Evolutionary conservation across 257 asterid species (phyloP), one percentile per base, ranked within the genome.

Genomic region (Cinchona pubescens): DNA sequence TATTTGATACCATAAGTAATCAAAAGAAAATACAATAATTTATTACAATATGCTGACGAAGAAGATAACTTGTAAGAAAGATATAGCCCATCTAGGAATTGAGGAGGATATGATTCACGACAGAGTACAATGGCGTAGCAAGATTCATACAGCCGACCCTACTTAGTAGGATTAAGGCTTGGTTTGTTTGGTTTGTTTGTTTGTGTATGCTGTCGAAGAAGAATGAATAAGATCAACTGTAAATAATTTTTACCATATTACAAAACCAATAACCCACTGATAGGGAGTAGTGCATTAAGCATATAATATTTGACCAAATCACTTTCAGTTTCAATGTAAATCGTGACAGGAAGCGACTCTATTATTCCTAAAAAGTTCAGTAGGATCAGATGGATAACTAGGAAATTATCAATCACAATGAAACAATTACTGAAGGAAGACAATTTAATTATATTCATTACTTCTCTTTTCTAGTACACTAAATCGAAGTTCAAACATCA

Each of bases 1-100:
- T 78, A 69, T 63, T 55, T 53, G 10, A 59, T 65, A 43, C 42
- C n/a, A 40, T 70, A 40, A 8, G 62, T 34, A 60, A 51, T 21
- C n/a, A 45, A 48, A 32, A 71, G 23, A 37, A 72, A 49, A 69
- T 34, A 4, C 55, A 53, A 23, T 2, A 73, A 46, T 29, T 48
- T 51, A 19, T 38, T 48, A 30, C 10, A 48, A 18, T 32, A 69
- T 32, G 11, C 46, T 16, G 6, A 46, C 37, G 16, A 14, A 67
- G 25, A 67, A 67, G 58, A 53, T n/a, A n/a, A n/a, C n/a, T n/a
- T n/a, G n/a, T n/a, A n/a, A n/a, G n/a, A n/a, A n/a, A n/a, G n/a
- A n/a, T n/a, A n/a, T n/a, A n/a, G n/a, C n/a, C n/a, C n/a, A n/a
- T n/a, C n/a, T n/a, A n/a, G n/a, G n/a, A n/a, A n/a, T n/a, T n/a